These are phyloP conservation scores for Wickerhamiella sorbophila DNA, from an alignment of 805 yeast genomes.

Conservation along the genomic window DNA sequence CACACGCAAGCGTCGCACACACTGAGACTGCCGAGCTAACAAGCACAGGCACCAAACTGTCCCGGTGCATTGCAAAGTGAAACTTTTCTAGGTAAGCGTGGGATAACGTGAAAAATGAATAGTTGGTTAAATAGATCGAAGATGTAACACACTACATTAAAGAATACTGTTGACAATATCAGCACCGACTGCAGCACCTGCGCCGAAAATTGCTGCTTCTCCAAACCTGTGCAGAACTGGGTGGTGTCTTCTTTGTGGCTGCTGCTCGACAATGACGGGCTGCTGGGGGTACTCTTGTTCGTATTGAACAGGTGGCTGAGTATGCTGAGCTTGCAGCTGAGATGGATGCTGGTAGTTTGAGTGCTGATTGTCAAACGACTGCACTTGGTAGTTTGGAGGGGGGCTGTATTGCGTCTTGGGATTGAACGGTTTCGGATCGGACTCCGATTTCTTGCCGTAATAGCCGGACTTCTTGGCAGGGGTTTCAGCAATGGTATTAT, in stretches of 20 bases:
- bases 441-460: conserved; percentile 6
- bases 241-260: conserved; percentile 9
- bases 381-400: conserved; percentile 15
- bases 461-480: conserved; percentile 9
- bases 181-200: conserved; percentile 88
- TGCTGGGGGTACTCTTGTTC: conserved; percentile 17
- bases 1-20: background rate
- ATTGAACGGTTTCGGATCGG: conserved; percentile 12
- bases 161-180: conserved; percentile 44
- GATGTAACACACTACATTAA: conserved; percentile 4
- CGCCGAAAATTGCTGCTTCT: conserved; percentile 89
- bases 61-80: background rate
- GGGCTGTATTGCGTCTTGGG: conserved; percentile 13
- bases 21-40: conserved; percentile 3
- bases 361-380: conserved; percentile 21
- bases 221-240: conserved; percentile 66
- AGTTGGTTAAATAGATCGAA: background rate
- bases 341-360: conserved; percentile 12
- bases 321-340: conserved; percentile 21
- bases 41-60: conserved; percentile 1
- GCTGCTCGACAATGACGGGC: conserved; percentile 16
- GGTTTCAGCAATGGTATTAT: conserved; percentile 14
- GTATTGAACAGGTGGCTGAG: conserved; percentile 19
- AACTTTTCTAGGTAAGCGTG: background rate
- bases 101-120: background rate